Evolutionary conservation across 805 yeast species (phyloP).

Genomic region (Zygotorulaspora florentina): DNA sequence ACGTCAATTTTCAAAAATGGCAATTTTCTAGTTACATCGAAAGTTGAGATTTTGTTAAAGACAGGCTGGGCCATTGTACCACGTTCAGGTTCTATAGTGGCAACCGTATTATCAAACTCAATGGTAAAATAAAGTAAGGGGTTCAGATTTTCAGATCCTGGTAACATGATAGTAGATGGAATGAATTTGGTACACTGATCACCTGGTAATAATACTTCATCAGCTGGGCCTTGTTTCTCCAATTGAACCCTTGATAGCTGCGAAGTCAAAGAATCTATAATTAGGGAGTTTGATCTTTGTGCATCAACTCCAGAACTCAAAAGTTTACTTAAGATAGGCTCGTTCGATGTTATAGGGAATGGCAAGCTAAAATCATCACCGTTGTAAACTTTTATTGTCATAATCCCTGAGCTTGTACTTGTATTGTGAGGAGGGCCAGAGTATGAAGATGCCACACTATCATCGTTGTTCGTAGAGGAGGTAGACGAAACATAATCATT

Average conservation of each 20-base stretch:
- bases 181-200: constrained; percentile 35
- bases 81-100: constrained; percentile 78
- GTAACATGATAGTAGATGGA: constrained; percentile 53
- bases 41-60: constrained; percentile 86
- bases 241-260: constrained; percentile 28
- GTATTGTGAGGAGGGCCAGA: constrained; percentile 15
- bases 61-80: constrained; percentile 75
- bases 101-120: constrained; percentile 92
- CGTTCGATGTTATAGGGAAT: constrained; percentile 60
- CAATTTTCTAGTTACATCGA: constrained; percentile 69
- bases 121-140: constrained; percentile 79
- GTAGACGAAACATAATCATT: constrained; percentile 4
- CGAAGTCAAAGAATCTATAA: constrained; percentile 25
- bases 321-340: constrained; percentile 58
- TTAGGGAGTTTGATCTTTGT: constrained; percentile 16
- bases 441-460: constrained; percentile 2
- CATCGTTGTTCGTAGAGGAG: constrained; percentile 4
- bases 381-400: constrained; percentile 72
- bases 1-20: constrained; percentile 70
- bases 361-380: constrained; percentile 69
- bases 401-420: constrained; percentile 56
- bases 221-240: constrained; percentile 31
- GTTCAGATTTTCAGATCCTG: constrained; percentile 51
- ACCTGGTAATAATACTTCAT: constrained; percentile 35
- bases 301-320: constrained; percentile 49